Conservation (phyloP, 768 basidiomycete species). For the Cubamyces sp. region DNA sequence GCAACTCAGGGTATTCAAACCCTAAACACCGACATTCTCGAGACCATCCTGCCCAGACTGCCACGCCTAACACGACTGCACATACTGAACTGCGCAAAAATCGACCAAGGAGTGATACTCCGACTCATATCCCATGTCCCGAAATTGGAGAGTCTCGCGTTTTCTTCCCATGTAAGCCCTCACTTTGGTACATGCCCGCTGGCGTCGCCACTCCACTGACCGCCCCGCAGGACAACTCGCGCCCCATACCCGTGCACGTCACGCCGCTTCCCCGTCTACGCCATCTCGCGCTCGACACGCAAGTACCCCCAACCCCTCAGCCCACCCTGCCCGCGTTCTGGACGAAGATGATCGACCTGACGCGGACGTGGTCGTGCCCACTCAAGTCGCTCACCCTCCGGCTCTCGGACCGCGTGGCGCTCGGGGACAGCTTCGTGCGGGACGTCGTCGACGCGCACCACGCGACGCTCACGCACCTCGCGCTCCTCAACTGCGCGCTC, state of each 20-base stretch:
- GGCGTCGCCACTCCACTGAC: not conserved
- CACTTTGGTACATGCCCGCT: constrained; percentile 3
- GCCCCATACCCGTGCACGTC: constrained; percentile 27
- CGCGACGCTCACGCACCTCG: constrained; percentile 46
- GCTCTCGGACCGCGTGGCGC: constrained; percentile 46
- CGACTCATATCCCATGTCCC: constrained; percentile 52
- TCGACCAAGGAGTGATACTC: constrained; percentile 57
- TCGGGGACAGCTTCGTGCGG: constrained; percentile 46
- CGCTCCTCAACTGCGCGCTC: constrained; percentile 52
- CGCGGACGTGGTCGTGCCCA: constrained; percentile 40
- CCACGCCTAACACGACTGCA: constrained; percentile 62
- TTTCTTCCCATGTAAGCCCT: constrained; percentile 58
- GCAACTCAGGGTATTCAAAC: constrained; percentile 55
- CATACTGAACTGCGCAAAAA: constrained; percentile 59
- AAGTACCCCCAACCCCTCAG: constrained; percentile 34
- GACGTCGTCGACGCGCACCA: constrained; percentile 47
- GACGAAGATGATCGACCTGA: constrained; percentile 36
- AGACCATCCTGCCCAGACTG: constrained; percentile 49
- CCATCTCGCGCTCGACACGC: constrained; percentile 58
- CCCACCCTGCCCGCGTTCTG: constrained; percentile 33
- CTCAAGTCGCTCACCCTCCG: constrained; percentile 44
- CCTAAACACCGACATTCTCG: constrained; percentile 56
- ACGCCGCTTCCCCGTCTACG: constrained; percentile 47
- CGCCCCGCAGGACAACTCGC: constrained; percentile 41
- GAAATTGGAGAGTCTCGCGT: constrained; percentile 59